Percentiles rank a stretch among this genome's conserved stretches.
Evolutionary conservation across 306 rosid species (phyloP).

Genomic region (Fagus crenata): DNA sequence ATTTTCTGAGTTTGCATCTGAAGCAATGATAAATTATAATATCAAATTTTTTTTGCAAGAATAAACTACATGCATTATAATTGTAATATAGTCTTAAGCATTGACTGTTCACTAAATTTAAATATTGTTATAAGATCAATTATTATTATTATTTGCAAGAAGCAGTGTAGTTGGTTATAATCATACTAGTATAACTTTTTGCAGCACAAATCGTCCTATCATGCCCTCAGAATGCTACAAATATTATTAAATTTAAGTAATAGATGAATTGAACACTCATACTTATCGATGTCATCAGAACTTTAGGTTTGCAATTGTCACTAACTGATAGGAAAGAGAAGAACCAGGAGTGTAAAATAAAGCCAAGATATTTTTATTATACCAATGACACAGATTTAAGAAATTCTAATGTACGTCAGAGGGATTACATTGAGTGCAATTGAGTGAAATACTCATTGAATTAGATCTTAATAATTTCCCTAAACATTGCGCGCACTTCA

Average conservation of each 20-base stretch:
- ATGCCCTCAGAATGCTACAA: neutral
- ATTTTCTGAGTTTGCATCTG: conserved; percentile 40
- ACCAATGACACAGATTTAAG: neutral
- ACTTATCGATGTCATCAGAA: neutral
- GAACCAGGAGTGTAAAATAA: neutral
- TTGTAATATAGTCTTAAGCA: neutral
- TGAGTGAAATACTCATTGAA: neutral
- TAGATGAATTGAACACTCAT: neutral
- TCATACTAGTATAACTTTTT: neutral
- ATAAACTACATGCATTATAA: conserved; percentile 1
- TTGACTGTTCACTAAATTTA: neutral
- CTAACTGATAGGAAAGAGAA: too few relatives aligned
- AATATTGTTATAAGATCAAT: too few relatives aligned
- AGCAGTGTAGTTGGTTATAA: neutral
- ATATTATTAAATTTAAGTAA: neutral
- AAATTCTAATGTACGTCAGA: neutral
- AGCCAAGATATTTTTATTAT: neutral
- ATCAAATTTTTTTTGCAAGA: conserved; percentile 1
- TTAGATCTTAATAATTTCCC: neutral
- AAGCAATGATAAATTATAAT: conserved; percentile 4
- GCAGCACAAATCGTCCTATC: neutral
- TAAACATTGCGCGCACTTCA: neutral
- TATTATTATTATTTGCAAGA: neutral
- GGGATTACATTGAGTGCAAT: neutral
- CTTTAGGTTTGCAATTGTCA: neutral